These are phyloP conservation scores for Beta vulgaris DNA, from an alignment of 148 eudicot genomes.

Conservation along the genomic window DNA sequence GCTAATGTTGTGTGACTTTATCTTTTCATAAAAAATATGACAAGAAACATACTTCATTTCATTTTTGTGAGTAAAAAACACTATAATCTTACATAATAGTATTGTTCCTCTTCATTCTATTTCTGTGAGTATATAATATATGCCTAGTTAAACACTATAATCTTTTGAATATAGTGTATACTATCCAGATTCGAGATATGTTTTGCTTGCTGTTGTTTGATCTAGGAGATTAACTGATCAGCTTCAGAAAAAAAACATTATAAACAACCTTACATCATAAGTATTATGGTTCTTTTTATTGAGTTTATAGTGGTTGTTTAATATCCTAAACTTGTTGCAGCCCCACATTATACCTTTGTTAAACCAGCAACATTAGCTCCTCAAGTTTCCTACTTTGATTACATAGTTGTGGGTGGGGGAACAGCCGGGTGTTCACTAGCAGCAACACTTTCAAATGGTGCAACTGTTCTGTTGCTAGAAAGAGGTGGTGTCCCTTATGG, in stretches of 20 bases:
- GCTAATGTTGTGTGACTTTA: slow-evolving; percentile 23
- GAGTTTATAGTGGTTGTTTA: too few relatives aligned
- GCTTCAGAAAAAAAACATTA: too few relatives aligned
- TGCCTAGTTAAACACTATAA: too few relatives aligned
- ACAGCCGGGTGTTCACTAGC: slow-evolving; percentile 78
- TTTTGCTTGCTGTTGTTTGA: too few relatives aligned
- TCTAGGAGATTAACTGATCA: too few relatives aligned
- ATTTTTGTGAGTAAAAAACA: slow-evolving; percentile 8
- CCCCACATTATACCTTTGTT: slow-evolving; percentile 58
- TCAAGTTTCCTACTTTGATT: slow-evolving; percentile 45
- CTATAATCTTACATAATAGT: background rate
- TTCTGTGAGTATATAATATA: too few relatives aligned
- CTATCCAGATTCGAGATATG: too few relatives aligned
- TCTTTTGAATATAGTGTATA: too few relatives aligned
- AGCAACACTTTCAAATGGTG: slow-evolving; percentile 60
- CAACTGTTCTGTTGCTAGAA: slow-evolving; percentile 62
- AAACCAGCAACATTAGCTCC: slow-evolving; percentile 62
- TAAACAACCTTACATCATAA: too few relatives aligned
- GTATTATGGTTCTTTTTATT: too few relatives aligned
- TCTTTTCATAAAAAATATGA: slow-evolving; percentile 7
- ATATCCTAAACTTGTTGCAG: too few relatives aligned
- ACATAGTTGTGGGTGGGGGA: slow-evolving; percentile 91
- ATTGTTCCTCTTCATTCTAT: too few relatives aligned
- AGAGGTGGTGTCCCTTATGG: slow-evolving; percentile 74
- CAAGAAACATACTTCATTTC: slow-evolving; percentile 22